Base-by-base conservation (phyloP, 2,329 filamentous ascomycete species). In the Aspergillus caelatus region DNA sequence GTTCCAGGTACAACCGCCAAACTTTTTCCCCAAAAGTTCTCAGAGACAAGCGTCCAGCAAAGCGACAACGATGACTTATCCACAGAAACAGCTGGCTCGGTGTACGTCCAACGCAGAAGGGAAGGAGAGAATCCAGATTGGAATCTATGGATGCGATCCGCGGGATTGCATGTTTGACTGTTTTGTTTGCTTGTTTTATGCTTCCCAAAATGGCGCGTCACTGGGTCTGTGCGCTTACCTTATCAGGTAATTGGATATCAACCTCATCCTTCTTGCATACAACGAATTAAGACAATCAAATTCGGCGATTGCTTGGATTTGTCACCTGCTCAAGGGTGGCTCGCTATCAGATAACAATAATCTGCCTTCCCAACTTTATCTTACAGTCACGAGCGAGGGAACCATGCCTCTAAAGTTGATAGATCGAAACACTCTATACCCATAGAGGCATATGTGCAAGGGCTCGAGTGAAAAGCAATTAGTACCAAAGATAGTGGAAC, bases 91-190 rank as follows among this genome's bases (percentile, higher is more conserved):
- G 12, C 48, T 32, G 16, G 26, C 26, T 26, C 26, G 8, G 23
- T 50, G 46, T 30, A n/a, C 46, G 23, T 50, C 16, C 46, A 14
- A 50, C 26, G 30, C 6, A 23, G 16, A 32, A 55, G n/a, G 32
- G 52, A 55, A 39, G 52, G 52, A 55, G 52, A 36, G 52, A 39
- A 19, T 10, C 32, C 52, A 55, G 52, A 55, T 28, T 55, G n/a
- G 52, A 34, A 55, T 36, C 52, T 39, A 83, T 79, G 65, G 87
- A 88, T 52, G 75, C 86, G 86, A 69, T 77, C 71, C 62, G 28
- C 28, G 48, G 48, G 46, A 55, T 39, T 52, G 46, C 23, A 60
- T 45, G 36, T 21, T 34, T 45, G 56, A 46, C 26, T 58, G 28
- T 46, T 50, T 36, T 55, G 52, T 36, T 39, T 55, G 32, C 19